Evolutionary conservation across 2,329 filamentous ascomycete genomes (phyloP).

Genomic region (Ramularia collo-cygni): DNA sequence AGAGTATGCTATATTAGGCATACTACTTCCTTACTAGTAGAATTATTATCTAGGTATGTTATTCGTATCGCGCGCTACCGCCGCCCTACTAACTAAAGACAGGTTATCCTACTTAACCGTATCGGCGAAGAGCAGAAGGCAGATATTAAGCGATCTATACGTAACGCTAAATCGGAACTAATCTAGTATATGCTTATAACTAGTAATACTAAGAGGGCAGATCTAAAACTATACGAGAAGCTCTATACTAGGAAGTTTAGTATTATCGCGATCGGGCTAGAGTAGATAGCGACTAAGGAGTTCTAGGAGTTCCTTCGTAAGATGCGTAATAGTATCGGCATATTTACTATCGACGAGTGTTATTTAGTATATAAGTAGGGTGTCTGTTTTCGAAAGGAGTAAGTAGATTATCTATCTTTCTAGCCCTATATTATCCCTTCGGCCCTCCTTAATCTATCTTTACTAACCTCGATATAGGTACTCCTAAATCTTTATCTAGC

Average conservation of each 20-base stretch:
- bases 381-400: background rate
- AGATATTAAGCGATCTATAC: background rate
- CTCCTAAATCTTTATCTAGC: background rate
- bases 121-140: background rate
- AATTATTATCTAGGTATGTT: background rate
- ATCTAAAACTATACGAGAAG: background rate
- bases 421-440: too few species aligned
- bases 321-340: background rate
- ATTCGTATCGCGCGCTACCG: too few species aligned
- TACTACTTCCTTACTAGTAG: slow-evolving; percentile 1
- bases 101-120: background rate
- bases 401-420: too few species aligned
- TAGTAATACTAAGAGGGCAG: background rate
- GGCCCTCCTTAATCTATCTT: too few species aligned
- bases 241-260: background rate
- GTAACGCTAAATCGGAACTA: background rate
- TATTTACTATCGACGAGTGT: background rate
- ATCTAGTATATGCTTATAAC: background rate
- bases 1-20: background rate
- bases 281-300: slow-evolving; percentile 1
- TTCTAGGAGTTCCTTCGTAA: background rate
- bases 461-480: too few species aligned
- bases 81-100: too few species aligned
- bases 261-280: background rate
- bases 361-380: background rate